phyloP scores from a whole-genome alignment of 495 filamentous ascomycete genomes.

The Alectoria sarmentosa region DNA sequence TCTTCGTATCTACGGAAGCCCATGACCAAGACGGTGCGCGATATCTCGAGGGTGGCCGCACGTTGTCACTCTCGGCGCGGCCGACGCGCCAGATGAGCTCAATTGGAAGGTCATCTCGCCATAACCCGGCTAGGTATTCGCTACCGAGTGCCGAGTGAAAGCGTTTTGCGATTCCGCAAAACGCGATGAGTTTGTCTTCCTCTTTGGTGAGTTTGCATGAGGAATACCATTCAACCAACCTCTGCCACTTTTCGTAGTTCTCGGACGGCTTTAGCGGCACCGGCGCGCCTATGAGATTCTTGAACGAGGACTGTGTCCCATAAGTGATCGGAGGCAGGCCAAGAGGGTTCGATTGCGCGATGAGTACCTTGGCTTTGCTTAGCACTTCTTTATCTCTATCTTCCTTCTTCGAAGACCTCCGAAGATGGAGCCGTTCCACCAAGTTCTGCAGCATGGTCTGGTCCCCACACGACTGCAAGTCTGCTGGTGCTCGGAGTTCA shows the following conservation, averaged over 20 bases:
- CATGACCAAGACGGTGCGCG: constrained; percentile 4
- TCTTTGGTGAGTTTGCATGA: not conserved
- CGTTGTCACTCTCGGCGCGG: constrained; percentile 3
- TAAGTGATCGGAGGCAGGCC: not conserved
- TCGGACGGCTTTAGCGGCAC: not conserved
- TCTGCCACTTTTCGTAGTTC: constrained; percentile 8
- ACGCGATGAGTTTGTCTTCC: not conserved
- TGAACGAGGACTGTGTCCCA: constrained; percentile 7
- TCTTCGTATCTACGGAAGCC: not conserved
- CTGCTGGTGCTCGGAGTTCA: not conserved
- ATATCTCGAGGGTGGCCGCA: not conserved
- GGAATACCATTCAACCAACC: not conserved
- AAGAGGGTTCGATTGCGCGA: not conserved
- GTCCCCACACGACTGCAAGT: not conserved
- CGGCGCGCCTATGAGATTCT: not conserved
- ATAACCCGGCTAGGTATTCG: constrained; percentile 8
- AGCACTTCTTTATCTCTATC: not conserved
- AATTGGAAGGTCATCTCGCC: constrained; percentile 8
- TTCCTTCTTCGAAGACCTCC: not conserved
- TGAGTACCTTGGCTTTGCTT: not conserved
- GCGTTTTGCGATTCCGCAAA: not conserved
- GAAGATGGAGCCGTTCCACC: not conserved
- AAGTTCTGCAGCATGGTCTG: not conserved
- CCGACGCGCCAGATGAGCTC: constrained; percentile 10
- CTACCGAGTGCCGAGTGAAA: constrained; percentile 9